Conservation (phyloP, 2,329 filamentous ascomycete species). For the Trichophyton schoenleinii region DNA sequence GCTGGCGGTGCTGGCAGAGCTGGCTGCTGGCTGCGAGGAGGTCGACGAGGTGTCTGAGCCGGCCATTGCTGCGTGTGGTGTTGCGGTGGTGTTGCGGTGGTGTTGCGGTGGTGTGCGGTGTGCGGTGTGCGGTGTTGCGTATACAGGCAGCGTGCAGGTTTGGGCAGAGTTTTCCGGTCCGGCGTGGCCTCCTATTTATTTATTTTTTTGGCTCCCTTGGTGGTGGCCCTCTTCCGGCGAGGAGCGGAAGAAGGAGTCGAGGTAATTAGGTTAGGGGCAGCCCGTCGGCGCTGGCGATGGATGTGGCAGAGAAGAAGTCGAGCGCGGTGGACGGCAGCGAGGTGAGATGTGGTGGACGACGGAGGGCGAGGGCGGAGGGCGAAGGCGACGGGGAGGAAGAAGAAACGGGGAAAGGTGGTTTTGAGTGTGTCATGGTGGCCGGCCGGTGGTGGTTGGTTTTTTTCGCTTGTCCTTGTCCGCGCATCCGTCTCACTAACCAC, state of each 20-base stretch:
- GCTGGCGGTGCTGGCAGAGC: constrained; percentile 14
- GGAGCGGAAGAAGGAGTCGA: neutral
- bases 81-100: neutral
- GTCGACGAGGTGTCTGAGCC: neutral
- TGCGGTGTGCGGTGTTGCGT: neutral
- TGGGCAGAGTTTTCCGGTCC: neutral
- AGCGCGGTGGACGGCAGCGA: neutral
- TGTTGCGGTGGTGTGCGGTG: neutral
- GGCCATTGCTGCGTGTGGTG: neutral
- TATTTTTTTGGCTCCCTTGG: neutral
- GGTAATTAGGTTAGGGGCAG: neutral
- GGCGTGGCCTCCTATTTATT: neutral
- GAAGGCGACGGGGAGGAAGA: neutral
- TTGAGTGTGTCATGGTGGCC: neutral
- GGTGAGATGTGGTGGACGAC: neutral
- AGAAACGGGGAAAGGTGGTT: neutral
- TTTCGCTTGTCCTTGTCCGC: neutral
- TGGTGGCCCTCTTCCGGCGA: neutral
- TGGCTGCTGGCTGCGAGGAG: constrained; percentile 13
- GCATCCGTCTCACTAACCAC: neutral
- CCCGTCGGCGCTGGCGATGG: neutral
- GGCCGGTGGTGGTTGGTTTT: neutral
- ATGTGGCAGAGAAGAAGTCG: neutral
- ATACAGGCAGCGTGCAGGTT: no score
- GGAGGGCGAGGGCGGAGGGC: neutral